Base-by-base conservation (phyloP, 257 asterid genomes). In the Fraxinus cuspidata region DNA sequence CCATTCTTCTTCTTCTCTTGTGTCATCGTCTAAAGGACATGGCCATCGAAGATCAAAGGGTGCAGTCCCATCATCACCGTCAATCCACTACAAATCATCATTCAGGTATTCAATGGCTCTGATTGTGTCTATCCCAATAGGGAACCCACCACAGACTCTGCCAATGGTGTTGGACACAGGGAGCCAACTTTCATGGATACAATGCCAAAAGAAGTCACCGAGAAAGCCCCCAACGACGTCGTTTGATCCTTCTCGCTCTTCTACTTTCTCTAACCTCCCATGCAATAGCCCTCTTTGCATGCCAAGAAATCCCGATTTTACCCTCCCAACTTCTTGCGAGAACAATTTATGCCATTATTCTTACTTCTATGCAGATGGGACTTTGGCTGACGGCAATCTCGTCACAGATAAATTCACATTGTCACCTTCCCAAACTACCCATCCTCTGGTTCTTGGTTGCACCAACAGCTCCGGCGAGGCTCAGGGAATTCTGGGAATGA, bases 151-250 rank as follows among this genome's bases (percentile, higher is more conserved):
- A 34, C 99, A 95, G 84, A 56, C 77, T 1, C 94, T 91, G 75
- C 86, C 85, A 16, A 91, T 92, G 97, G 97, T 91, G 7, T 38
- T 95, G 73, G 99, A 95, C 83, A 95, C 98, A 13, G 98, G 99
- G 21, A 91, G 97, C 89, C 97, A 95, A 86, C 96, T 95, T 11
- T 88, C 96, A 0, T 95, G 99, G 99, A 90, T 88, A 66, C 97
- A 87, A 83, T 92, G 97, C 87, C 87, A 87, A 80, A 85, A 83
- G 40, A 84, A 86, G 29, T 10, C 83, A 0, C 86, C 88, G 0
- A 60, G 47, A 51, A 79, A n/a, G 76, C 75, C 9, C 7, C 69
- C 32, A 63, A 27, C 92, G 80, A 9, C 89, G 64, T 38, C 92
- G 74, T 92, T 94, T 67, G 92, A 89, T 38, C 97, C 98, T 10